Conservation (phyloP, 331 rosid species). For the Malus hybrid region DNA sequence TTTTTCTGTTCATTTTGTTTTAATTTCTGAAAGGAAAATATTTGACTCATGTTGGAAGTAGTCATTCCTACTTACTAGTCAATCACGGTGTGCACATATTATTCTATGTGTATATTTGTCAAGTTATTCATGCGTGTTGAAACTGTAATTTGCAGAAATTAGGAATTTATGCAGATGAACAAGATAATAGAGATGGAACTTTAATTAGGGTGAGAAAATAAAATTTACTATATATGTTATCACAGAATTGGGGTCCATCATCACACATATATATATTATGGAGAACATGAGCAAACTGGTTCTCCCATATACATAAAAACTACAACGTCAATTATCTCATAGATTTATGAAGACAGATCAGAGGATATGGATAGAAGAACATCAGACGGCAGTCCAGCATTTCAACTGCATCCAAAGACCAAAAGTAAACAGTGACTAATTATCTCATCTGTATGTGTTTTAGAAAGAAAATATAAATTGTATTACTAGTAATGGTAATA, state of each 20-base stretch:
- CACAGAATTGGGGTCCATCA: too few relatives aligned
- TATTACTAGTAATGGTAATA: background rate
- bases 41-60: background rate
- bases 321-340: background rate
- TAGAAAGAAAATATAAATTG: background rate
- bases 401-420: slow-evolving; percentile 22
- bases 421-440: background rate
- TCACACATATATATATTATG: too few relatives aligned
- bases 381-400: background rate
- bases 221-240: background rate
- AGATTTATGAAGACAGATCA: background rate
- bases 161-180: background rate
- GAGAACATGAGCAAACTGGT: background rate
- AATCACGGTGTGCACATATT: background rate
- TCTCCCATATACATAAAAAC: background rate
- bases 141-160: background rate
- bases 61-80: background rate
- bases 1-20: background rate
- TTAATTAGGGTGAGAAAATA: background rate
- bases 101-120: background rate
- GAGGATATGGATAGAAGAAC: background rate
- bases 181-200: background rate
- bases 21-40: too few relatives aligned
- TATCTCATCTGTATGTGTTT: background rate
- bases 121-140: too few relatives aligned